Evolutionary conservation across 1,139 yeast genomes (phyloP).

Genomic region (Yamadazyma trypodendri): DNA sequence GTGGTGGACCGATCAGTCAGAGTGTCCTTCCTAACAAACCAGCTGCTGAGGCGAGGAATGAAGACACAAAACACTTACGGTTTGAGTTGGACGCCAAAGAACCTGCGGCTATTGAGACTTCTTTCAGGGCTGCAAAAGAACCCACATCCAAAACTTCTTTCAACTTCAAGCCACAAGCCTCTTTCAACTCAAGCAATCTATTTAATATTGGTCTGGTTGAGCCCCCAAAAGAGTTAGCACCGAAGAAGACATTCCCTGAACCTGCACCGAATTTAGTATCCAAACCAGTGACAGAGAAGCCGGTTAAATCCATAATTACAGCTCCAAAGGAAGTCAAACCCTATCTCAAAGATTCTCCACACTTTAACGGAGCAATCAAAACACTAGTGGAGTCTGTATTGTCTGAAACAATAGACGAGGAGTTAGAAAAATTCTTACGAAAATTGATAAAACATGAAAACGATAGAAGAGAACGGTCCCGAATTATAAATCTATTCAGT

Average conservation of each 20-base stretch:
- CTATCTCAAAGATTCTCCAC: conserved; percentile 14
- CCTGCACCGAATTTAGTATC: too few species aligned
- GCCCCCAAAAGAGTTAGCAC: too few species aligned
- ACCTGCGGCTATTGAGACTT: too few species aligned
- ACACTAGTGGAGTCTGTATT: conserved; percentile 29
- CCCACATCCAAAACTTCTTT: not conserved
- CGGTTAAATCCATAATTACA: not conserved
- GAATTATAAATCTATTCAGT: conserved; percentile 38
- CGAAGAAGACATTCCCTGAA: too few species aligned
- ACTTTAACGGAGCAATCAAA: conserved; percentile 20
- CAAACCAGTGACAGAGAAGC: too few species aligned
- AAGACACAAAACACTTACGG: too few species aligned
- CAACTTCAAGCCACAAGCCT: not conserved
- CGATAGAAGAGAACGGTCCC: conserved; percentile 23
- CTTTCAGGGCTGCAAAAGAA: not conserved
- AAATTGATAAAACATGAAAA: conserved; percentile 23
- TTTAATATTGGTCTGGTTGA: too few species aligned
- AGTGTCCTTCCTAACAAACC: not conserved
- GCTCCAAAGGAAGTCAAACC: not conserved
- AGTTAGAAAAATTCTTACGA: conserved; percentile 26
- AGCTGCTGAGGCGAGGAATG: not conserved
- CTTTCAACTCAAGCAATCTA: not conserved
- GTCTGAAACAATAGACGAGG: conserved; percentile 28
- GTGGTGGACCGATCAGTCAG: too few species aligned
- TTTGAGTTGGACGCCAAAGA: too few species aligned